A percentile compares a stretch with the other conserved stretches of the same genome.
phyloP scores from a whole-genome alignment of 148 eudicot genomes.

The Diospyros kaki region DNA sequence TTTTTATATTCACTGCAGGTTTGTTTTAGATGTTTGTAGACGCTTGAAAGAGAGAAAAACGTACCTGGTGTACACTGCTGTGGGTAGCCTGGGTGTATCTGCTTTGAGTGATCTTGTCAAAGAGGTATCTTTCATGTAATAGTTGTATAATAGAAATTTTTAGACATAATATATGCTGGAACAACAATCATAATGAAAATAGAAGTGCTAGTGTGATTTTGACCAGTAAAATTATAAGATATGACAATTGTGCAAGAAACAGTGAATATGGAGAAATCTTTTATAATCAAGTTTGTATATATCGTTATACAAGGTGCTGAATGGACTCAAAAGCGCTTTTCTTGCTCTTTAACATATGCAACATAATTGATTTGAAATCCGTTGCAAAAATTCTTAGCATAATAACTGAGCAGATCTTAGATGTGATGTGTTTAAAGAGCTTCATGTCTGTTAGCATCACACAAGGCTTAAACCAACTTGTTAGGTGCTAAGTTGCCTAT shows the following conservation, averaged over 20 bases:
- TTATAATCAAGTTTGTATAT: no score
- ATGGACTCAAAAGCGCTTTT: no score
- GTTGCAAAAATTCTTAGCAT: no score
- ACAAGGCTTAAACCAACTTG: not conserved
- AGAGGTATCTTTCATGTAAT: constrained; percentile 50
- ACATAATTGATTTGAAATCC: no score
- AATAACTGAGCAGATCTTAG: not conserved
- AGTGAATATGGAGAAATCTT: not conserved
- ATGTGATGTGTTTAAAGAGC: not conserved
- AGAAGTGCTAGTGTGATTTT: not conserved
- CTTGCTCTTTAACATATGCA: no score
- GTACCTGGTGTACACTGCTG: constrained; percentile 77
- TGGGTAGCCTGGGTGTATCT: constrained; percentile 77
- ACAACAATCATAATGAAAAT: not conserved
- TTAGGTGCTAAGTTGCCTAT: not conserved
- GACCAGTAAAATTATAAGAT: not conserved
- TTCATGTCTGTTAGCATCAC: not conserved
- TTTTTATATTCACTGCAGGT: constrained; percentile 36
- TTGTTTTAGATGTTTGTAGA: constrained; percentile 72
- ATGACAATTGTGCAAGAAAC: not conserved
- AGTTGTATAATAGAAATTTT: not conserved
- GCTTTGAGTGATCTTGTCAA: constrained; percentile 80
- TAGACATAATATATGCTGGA: not conserved
- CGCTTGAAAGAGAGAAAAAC: constrained; percentile 73
- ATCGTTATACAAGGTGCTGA: no score